A percentile compares a stretch with the other conserved stretches of the same genome.
These are phyloP conservation scores for Penicillium silybi DNA, from an alignment of 495 filamentous ascomycete species.

Conservation along the genomic window DNA sequence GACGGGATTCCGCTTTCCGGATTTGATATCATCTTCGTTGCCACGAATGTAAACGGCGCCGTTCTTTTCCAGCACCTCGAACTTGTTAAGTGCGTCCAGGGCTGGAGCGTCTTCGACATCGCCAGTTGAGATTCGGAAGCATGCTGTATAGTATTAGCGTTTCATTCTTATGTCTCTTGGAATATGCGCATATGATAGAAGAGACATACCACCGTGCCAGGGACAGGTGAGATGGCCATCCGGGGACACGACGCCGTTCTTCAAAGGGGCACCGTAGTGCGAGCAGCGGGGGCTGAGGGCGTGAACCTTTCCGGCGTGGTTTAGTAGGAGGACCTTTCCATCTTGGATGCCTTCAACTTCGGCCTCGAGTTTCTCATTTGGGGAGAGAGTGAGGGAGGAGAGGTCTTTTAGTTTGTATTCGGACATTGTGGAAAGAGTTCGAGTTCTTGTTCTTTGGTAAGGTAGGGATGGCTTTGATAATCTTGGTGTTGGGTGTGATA, in stretches of 20 bases:
- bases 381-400: slow-evolving; percentile 63
- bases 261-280: slow-evolving; percentile 88
- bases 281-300: slow-evolving; percentile 87
- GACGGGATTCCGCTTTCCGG: slow-evolving; percentile 65
- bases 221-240: slow-evolving; percentile 86
- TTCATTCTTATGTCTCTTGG: not conserved
- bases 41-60: slow-evolving; percentile 81
- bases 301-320: slow-evolving; percentile 66
- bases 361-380: slow-evolving; percentile 79
- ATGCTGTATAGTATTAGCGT: slow-evolving; percentile 51
- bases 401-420: slow-evolving; percentile 88
- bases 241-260: slow-evolving; percentile 73
- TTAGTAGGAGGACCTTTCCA: slow-evolving; percentile 81
- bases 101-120: slow-evolving; percentile 95
- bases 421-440: slow-evolving; percentile 39
- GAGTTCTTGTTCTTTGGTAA: not conserved
- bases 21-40: slow-evolving; percentile 75
- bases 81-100: slow-evolving; percentile 74
- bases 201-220: slow-evolving; percentile 80
- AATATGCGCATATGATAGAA: not conserved
- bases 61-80: slow-evolving; percentile 73
- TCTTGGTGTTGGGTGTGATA: not conserved
- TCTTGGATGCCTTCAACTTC: slow-evolving; percentile 85
- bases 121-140: slow-evolving; percentile 84
- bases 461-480: not conserved